Evolutionary conservation across 2,329 filamentous ascomycete genomes (phyloP), one percentile per base, ranked within the genome.

Genomic region (Fusarium sublunatum): DNA sequence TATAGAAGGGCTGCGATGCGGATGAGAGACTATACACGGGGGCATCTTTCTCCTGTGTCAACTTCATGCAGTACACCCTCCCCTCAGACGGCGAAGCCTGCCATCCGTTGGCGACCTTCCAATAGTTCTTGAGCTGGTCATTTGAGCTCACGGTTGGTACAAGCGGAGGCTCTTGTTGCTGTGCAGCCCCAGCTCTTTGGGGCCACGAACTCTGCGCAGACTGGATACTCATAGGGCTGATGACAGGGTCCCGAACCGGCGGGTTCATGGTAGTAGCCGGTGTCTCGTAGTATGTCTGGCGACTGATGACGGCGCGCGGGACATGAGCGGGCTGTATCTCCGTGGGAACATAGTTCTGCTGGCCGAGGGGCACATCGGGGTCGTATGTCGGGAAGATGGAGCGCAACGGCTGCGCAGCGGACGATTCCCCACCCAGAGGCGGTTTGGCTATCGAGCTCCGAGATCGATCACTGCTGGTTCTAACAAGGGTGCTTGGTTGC

Each of bases 321-420:
- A 92, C 85, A 29, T 85, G 82, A 2, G 84, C 84, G 11, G 89
- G 88, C 58, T 84, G 87, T 51, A 83, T 77, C 71, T 89, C 86
- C 1, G 86, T 88, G 3, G 90, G 89, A 44, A 84, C 89, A 76
- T 93, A 93, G 42, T 85, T 77, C 70, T 93, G 91, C 54, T 87
- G 85, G 52, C 86, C 81, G 4, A 92, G 82, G 6, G 89, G 81
- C 24, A 91, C 72, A 2, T 83, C 83, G 4, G 87, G 88, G 69
- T 93, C 88, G 72, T 92, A 93, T 28, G 84, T 82, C 7, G 91
- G 91, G 68, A 93, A 93, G 68, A 93, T 92, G 24, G 90, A 93
- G 29, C 85, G 83, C 68, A 91, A 82, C 0, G 74, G 67, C 57
- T 63, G 73, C 46, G 72, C 72, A 40, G 73, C 61, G 22, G 70